These are phyloP conservation scores for Rugosomyces carneus DNA, from an alignment of 1,284 basidiomycete species.

Conservation along the genomic window DNA sequence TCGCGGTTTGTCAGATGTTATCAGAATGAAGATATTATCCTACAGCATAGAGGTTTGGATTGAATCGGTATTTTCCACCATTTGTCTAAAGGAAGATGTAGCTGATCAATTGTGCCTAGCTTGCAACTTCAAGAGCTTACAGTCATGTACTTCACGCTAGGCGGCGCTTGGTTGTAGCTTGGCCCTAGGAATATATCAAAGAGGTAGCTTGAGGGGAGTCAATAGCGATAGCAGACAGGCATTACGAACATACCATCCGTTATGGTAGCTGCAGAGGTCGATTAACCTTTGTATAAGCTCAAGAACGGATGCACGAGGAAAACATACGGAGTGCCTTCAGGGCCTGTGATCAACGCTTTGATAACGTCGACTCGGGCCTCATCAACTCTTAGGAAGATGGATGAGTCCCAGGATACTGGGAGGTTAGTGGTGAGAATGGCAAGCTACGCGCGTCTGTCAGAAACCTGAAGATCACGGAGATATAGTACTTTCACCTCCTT, in stretches of 20 bases:
- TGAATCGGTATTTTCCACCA: slow-evolving; percentile 84
- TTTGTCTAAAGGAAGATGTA: slow-evolving; percentile 57
- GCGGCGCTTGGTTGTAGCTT: slow-evolving; percentile 75
- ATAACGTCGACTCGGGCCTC: slow-evolving; percentile 86
- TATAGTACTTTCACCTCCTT: slow-evolving; percentile 64
- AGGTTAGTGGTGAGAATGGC: slow-evolving; percentile 86
- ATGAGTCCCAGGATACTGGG: slow-evolving; percentile 86
- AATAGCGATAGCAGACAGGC: slow-evolving; percentile 2
- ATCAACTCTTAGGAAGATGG: slow-evolving; percentile 82
- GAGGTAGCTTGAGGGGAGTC: slow-evolving; percentile 41
- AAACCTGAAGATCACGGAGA: slow-evolving; percentile 1
- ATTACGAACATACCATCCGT: slow-evolving; percentile 60
- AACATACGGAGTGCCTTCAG: slow-evolving; percentile 85
- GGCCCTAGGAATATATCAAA: slow-evolving; percentile 90
- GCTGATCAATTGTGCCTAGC: slow-evolving; percentile 8
- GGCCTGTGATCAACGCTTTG: slow-evolving; percentile 85
- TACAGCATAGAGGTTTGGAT: slow-evolving; percentile 87
- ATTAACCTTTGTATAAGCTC: background rate
- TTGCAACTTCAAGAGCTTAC: slow-evolving; percentile 33
- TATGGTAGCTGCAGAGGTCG: slow-evolving; percentile 54
- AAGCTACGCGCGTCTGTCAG: slow-evolving; percentile 44
- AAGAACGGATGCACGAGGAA: slow-evolving; percentile 4
- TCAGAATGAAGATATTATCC: slow-evolving; percentile 18
- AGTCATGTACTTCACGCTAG: slow-evolving; percentile 86
- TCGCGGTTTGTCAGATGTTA: slow-evolving; percentile 2